These are phyloP conservation scores for Neurospora sp. DNA, from an alignment of 495 filamentous ascomycete genomes.

Conservation along the genomic window DNA sequence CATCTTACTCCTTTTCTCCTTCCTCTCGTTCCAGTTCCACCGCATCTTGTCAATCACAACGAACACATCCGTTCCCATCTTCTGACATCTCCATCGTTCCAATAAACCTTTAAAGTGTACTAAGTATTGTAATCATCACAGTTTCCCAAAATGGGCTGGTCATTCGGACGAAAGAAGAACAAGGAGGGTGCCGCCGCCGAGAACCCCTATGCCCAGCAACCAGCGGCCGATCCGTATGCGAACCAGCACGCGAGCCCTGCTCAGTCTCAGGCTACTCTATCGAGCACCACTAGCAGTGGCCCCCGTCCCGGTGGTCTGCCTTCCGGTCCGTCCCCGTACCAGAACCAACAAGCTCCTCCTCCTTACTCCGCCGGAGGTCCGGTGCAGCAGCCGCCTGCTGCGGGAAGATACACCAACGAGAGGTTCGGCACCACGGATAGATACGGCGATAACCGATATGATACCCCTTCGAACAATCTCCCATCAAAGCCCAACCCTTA, in stretches of 20 bases:
- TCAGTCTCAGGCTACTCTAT: slow-evolving; percentile 11
- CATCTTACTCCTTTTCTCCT: background rate
- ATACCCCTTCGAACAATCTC: slow-evolving; percentile 28
- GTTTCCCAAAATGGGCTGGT: background rate
- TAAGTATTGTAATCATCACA: background rate
- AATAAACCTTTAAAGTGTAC: background rate
- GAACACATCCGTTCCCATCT: background rate
- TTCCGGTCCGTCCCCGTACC: slow-evolving; percentile 9
- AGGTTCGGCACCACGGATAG: slow-evolving; percentile 53
- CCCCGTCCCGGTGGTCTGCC: slow-evolving; percentile 9
- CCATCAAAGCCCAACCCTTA: no score
- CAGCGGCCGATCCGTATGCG: slow-evolving; percentile 52
- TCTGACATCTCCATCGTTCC: background rate
- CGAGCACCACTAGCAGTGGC: slow-evolving; percentile 2
- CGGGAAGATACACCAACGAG: slow-evolving; percentile 45
- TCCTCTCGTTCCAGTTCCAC: background rate
- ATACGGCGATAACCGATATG: slow-evolving; percentile 57
- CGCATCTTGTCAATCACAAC: background rate
- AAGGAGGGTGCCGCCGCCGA: slow-evolving; percentile 48
- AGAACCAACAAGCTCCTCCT: slow-evolving; percentile 1
- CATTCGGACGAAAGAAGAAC: slow-evolving; percentile 27
- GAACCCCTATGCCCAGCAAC: slow-evolving; percentile 64
- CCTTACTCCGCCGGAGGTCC: slow-evolving; percentile 9
- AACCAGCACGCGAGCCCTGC: slow-evolving; percentile 30
- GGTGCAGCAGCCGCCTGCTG: slow-evolving; percentile 6